Conservation (phyloP, 768 basidiomycete genomes). For the Lentinula lateritia region DNA sequence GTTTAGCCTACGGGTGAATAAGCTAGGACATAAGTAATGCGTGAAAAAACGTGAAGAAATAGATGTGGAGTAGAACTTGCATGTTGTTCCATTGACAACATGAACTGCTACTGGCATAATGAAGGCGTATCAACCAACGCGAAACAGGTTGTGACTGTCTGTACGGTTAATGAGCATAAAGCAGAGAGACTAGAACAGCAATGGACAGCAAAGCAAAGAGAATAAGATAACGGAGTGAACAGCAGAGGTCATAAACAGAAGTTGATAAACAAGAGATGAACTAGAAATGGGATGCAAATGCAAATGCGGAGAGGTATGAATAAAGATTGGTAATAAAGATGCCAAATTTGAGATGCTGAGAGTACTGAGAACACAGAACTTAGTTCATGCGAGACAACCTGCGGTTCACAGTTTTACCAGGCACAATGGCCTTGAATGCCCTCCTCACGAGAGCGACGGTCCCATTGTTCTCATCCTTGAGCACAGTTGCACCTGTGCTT, state of each 20-base stretch:
- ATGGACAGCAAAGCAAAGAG: slow-evolving; percentile 2
- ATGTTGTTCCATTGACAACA: neutral
- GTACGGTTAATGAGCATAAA: slow-evolving; percentile 7
- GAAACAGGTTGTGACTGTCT: neutral
- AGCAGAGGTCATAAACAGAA: neutral
- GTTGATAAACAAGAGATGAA: neutral
- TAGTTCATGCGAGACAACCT: slow-evolving; percentile 37
- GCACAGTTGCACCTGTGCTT: slow-evolving; percentile 18
- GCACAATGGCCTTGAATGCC: slow-evolving; percentile 74
- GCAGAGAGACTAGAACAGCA: slow-evolving; percentile 7
- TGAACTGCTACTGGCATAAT: neutral
- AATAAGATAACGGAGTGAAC: neutral
- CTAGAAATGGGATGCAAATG: slow-evolving; percentile 3
- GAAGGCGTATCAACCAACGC: neutral
- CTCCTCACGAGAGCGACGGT: slow-evolving; percentile 57
- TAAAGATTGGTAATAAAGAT: slow-evolving; percentile 5
- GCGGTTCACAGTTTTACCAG: slow-evolving; percentile 48
- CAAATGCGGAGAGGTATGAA: slow-evolving; percentile 3
- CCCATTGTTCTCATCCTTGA: slow-evolving; percentile 43
- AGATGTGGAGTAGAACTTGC: neutral
- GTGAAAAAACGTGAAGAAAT: neutral
- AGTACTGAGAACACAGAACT: neutral
- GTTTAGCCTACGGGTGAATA: neutral
- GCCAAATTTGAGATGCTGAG: neutral
- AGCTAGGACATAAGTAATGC: neutral